phyloP scores from a whole-genome alignment of 2,329 filamentous ascomycete species.

The Diaporthe sp. region DNA sequence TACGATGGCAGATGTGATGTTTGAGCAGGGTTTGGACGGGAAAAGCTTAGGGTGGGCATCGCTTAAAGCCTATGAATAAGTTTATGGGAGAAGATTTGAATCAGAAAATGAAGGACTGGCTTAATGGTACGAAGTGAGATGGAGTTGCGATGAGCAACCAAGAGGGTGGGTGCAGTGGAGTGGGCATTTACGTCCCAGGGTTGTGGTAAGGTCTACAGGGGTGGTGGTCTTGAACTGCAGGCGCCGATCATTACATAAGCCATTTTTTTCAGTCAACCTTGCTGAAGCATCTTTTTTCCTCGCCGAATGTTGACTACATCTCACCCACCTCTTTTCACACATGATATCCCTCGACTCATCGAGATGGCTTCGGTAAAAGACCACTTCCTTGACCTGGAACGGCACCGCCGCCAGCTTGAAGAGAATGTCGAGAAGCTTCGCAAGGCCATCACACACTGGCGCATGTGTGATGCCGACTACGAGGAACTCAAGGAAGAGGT shows the following conservation, averaged over 20 bases:
- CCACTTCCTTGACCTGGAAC: slow-evolving; percentile 78
- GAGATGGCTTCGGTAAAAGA: slow-evolving; percentile 59
- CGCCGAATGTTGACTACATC: background rate
- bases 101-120: background rate
- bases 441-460: slow-evolving; percentile 87
- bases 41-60: background rate
- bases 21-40: background rate
- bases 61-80: background rate
- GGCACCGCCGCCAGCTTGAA: slow-evolving; percentile 81
- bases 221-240: background rate
- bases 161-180: background rate
- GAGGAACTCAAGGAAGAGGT: slow-evolving; percentile 90
- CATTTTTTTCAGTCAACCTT: slow-evolving; percentile 11
- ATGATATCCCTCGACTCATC: background rate
- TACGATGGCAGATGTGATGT: background rate
- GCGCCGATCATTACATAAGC: slow-evolving; percentile 1
- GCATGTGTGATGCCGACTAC: slow-evolving; percentile 92
- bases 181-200: background rate
- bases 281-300: slow-evolving; percentile 6
- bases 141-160: background rate
- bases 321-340: background rate
- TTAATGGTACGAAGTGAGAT: no score
- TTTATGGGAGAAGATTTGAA: background rate
- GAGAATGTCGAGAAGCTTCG: slow-evolving; percentile 80
- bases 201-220: background rate